phyloP scores from a whole-genome alignment of 331 rosid genomes.

The Prunus yedoensis region DNA sequence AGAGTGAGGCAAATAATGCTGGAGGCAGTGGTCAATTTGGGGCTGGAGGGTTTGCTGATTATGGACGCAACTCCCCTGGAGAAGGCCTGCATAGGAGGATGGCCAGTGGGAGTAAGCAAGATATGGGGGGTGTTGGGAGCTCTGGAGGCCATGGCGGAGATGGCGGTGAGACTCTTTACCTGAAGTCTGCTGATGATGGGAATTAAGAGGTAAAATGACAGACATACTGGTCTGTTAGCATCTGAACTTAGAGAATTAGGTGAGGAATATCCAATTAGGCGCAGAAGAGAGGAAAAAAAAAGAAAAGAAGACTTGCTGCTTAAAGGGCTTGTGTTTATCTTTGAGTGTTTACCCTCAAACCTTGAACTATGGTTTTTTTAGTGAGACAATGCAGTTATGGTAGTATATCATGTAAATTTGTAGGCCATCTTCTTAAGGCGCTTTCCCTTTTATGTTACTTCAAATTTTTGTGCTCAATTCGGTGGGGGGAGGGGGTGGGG shows the following conservation, averaged over 20 bases:
- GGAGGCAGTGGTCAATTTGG: conserved; percentile 60
- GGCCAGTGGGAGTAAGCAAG: conserved; percentile 67
- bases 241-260: conserved; percentile 35
- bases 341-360: conserved; percentile 24
- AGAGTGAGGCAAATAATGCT: conserved; percentile 50
- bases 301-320: conserved; percentile 3
- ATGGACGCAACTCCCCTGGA: conserved; percentile 46
- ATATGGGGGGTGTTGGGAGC: conserved; percentile 68
- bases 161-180: conserved; percentile 80
- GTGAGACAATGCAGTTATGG: conserved; percentile 32
- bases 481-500: no score
- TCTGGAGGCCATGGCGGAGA: conserved; percentile 63
- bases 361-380: conserved; percentile 20
- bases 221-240: conserved; percentile 23
- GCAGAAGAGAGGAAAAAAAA: neutral
- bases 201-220: conserved; percentile 32
- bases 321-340: conserved; percentile 31
- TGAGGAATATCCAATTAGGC: conserved; percentile 30
- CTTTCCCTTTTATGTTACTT: neutral
- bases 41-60: conserved; percentile 71
- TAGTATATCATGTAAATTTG: conserved; percentile 31
- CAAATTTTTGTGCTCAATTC: neutral
- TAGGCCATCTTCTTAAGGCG: conserved; percentile 6
- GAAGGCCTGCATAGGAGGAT: conserved; percentile 72
- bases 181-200: conserved; percentile 69